Evolutionary conservation across 1,139 yeast species (phyloP).

Genomic region (Entelexis sorbosivorans): DNA sequence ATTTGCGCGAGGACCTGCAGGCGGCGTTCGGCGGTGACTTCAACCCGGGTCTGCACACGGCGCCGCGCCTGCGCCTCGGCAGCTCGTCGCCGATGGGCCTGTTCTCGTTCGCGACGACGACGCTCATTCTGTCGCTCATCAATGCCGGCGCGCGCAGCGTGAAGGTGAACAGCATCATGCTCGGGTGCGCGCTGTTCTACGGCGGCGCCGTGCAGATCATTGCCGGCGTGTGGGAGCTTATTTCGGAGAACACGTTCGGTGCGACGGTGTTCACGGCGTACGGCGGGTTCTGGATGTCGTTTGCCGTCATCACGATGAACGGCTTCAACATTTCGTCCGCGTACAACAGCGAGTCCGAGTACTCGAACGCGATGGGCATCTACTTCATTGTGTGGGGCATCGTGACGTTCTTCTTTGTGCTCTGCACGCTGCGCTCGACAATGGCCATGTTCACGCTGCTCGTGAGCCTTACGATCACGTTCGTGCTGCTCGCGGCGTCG

Average conservation of each 20-base stretch:
- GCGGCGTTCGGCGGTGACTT: constrained; percentile 67
- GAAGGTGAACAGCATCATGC: constrained; percentile 41
- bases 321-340: constrained; percentile 63
- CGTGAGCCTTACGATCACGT: constrained; percentile 52
- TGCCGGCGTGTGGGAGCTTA: constrained; percentile 70
- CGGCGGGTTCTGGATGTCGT: constrained; percentile 85
- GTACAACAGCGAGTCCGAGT: constrained; percentile 35
- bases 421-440: constrained; percentile 72
- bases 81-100: constrained; percentile 86
- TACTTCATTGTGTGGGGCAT: constrained; percentile 69
- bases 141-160: constrained; percentile 55
- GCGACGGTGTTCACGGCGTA: constrained; percentile 70
- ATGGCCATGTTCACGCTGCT: constrained; percentile 62
- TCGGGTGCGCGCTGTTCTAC: constrained; percentile 72
- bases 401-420: constrained; percentile 55
- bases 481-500: constrained; percentile 54
- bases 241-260: constrained; percentile 74
- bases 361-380: constrained; percentile 57
- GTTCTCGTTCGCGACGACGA: constrained; percentile 72
- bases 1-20: constrained; percentile 47
- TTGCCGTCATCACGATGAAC: constrained; percentile 58
- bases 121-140: constrained; percentile 64
- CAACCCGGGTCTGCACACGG: constrained; percentile 52
- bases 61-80: constrained; percentile 59
- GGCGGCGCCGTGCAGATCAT: constrained; percentile 68